Evolutionary conservation across 2,329 filamentous ascomycete species (phyloP).

Genomic region (Canariomyces notabilis): DNA sequence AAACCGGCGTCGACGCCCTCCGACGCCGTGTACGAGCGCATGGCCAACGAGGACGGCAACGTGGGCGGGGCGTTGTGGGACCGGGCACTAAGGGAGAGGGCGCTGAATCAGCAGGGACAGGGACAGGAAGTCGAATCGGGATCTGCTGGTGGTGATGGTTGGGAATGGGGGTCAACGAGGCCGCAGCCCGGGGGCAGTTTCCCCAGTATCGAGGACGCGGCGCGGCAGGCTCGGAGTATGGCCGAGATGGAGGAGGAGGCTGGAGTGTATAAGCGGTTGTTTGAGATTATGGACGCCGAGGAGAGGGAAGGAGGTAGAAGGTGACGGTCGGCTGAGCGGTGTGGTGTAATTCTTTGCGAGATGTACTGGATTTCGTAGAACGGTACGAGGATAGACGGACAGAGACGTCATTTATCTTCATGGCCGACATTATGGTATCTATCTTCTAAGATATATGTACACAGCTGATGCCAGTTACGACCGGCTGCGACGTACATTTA

Average conservation of each 20-base stretch:
- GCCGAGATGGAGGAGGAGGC: slow-evolving; percentile 81
- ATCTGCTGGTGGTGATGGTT: neutral
- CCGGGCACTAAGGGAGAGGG: slow-evolving; percentile 13
- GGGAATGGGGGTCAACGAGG: no score
- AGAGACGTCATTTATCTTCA: no score
- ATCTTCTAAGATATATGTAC: no score
- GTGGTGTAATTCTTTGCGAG: neutral
- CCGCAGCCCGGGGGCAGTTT: slow-evolving; percentile 54
- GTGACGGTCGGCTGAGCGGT: neutral
- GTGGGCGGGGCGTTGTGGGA: slow-evolving; percentile 67
- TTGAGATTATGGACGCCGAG: slow-evolving; percentile 44
- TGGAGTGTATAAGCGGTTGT: slow-evolving; percentile 52
- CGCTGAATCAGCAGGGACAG: slow-evolving; percentile 20
- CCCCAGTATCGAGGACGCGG: slow-evolving; percentile 65
- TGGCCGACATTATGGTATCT: no score
- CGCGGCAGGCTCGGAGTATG: slow-evolving; percentile 59
- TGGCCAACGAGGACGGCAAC: slow-evolving; percentile 83
- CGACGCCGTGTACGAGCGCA: slow-evolving; percentile 74
- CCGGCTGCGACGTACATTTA: neutral
- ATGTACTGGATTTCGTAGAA: no score
- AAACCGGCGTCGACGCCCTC: slow-evolving; percentile 38
- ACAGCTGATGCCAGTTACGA: no score
- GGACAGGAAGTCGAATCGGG: slow-evolving; percentile 17
- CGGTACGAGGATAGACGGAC: no score
- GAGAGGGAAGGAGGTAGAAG: slow-evolving; percentile 14